phyloP scores from a whole-genome alignment of 768 basidiomycete genomes.

The Lactarius vividus region DNA sequence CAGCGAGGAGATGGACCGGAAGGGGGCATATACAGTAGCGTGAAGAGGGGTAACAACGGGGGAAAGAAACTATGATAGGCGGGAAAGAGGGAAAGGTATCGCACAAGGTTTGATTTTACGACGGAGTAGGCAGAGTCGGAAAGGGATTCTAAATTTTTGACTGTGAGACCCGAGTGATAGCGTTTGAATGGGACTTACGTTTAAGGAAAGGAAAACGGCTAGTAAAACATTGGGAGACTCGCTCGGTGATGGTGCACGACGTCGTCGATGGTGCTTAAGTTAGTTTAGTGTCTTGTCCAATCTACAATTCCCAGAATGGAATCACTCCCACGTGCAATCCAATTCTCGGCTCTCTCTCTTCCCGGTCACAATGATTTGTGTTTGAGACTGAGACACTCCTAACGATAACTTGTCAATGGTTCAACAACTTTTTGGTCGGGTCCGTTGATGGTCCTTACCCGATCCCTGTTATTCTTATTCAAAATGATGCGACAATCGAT shows the following conservation, averaged over 20 bases:
- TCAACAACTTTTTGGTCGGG: neutral
- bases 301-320: neutral
- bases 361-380: neutral
- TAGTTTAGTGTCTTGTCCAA: neutral
- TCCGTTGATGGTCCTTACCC: neutral
- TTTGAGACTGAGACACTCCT: neutral
- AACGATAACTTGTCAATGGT: neutral
- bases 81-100: slow-evolving; percentile 13
- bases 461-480: neutral
- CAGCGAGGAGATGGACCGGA: neutral
- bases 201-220: slow-evolving; percentile 1
- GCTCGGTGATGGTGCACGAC: neutral
- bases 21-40: slow-evolving; percentile 13
- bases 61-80: neutral
- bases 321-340: neutral
- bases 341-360: neutral
- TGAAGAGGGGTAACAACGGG: slow-evolving; percentile 5
- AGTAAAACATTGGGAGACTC: slow-evolving; percentile 2
- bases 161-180: neutral
- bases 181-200: neutral
- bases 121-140: slow-evolving; percentile 6
- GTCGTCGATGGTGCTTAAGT: neutral
- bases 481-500: neutral
- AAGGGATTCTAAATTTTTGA: slow-evolving; percentile 3
- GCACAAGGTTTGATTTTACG: slow-evolving; percentile 22